Evolutionary conservation across 2,329 filamentous ascomycete genomes (phyloP).

Genomic region (Penicillium hordei): DNA sequence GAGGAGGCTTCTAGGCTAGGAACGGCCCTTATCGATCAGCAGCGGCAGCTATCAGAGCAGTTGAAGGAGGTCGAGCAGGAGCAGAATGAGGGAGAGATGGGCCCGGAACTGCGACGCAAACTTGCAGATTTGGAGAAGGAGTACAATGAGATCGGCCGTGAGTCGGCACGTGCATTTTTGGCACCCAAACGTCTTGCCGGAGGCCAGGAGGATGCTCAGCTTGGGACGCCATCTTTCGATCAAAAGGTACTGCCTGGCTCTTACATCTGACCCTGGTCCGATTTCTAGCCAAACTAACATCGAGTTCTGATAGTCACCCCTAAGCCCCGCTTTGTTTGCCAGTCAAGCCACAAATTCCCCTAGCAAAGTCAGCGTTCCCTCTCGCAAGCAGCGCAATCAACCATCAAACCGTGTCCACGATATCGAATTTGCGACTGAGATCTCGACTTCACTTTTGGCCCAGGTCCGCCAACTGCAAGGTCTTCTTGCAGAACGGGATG

Average conservation of each 20-base stretch:
- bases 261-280: neutral
- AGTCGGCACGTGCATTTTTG: conserved; percentile 84
- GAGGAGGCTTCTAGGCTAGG: conserved; percentile 89
- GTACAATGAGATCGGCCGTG: conserved; percentile 88
- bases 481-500: conserved; percentile 82
- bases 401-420: conserved; percentile 86
- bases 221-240: conserved; percentile 49
- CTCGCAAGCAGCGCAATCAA: conserved; percentile 86
- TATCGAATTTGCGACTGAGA: conserved; percentile 97
- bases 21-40: conserved; percentile 81
- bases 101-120: conserved; percentile 77
- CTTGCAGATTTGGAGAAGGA: conserved; percentile 87
- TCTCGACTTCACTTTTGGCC: conserved; percentile 89
- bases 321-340: conserved; percentile 76
- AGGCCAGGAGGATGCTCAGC: conserved; percentile 59
- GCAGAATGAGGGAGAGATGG: conserved; percentile 73
- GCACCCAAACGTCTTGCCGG: conserved; percentile 75
- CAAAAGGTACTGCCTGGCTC: conserved; percentile 42
- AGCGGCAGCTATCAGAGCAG: conserved; percentile 76
- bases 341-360: conserved; percentile 82
- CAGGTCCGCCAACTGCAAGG: conserved; percentile 89
- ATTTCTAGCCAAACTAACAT: conserved; percentile 11
- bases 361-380: conserved; percentile 83
- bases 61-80: conserved; percentile 81
- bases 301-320: conserved; percentile 56